Base-by-base conservation (phyloP, 805 yeast species). In the Saccharomycopsis selenospora region DNA sequence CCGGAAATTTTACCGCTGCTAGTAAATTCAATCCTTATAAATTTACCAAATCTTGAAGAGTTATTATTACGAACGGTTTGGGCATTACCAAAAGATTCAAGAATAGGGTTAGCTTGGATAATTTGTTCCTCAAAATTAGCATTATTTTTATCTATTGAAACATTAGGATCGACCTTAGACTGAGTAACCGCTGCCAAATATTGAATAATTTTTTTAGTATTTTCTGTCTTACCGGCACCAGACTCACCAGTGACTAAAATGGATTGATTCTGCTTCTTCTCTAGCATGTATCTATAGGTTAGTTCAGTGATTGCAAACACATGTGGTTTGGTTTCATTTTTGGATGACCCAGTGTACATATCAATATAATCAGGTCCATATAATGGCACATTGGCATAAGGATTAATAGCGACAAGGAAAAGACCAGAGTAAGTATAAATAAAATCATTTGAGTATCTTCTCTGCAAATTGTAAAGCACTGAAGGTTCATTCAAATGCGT, bases 211-310 rank as follows among this genome's bases (percentile, higher is more conserved):
- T 85, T 89, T 64, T 93, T 93, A 3, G 99, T 93, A 57, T 88
- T 93, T 66, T 93, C 99, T 0, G 99, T 93, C 62, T 93, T 93
- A 46, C 99, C 99, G 0, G 99, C 99, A 56, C 99, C 99, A 22
- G 95, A 84, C 62, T 93, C 99, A 55, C 99, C 99, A 0, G 99
- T 93, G n/a, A 93, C 97, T 44, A 93, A 70, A 48, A 93, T 88
- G 10, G 95, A 82, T 67, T 93, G 99, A 63, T 90, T 84, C 58
- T 79, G 80, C 45, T 69, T 72, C 55, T 84, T 81, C 10, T 74
- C 70, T 10, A 87, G 67, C 61, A 93, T 68, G 58, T 82, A 85
- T 54, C 87, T 77, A 57, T 80, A 86, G 1, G 98, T 95, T 42
- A 79, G 79, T 59, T 93, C 96, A 0, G 95, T 85, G 26, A 85